Conservation (phyloP, 179 eudicot species). For the Sideroxylon spinosum region DNA sequence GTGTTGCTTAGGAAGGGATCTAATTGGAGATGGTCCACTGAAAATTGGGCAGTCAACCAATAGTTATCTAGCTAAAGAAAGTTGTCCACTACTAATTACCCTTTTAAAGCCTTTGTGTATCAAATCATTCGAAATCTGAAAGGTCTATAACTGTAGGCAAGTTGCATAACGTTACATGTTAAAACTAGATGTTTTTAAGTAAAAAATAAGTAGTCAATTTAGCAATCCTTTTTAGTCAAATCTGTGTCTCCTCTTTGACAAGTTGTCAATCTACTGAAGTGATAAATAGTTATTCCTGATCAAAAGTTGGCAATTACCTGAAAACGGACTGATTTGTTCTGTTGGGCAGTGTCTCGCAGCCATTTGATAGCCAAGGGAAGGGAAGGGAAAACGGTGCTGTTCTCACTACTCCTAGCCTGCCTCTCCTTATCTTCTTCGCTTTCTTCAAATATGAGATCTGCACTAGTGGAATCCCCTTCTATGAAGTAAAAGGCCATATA, state of each 20-base stretch:
- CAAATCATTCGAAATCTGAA: not conserved
- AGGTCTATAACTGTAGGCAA: not conserved
- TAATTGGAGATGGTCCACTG: conserved; percentile 1
- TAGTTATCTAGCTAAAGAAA: not conserved
- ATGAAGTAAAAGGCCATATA: conserved; percentile 11
- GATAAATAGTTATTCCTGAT: not conserved
- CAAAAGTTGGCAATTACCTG: conserved; percentile 46
- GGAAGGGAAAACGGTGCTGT: conserved; percentile 77
- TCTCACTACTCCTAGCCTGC: conserved; percentile 35
- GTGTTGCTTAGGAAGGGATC: not conserved
- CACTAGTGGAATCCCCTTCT: conserved; percentile 41
- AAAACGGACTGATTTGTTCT: conserved; percentile 63
- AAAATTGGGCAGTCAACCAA: not conserved
- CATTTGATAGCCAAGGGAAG: conserved; percentile 91
- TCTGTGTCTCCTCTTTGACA: not conserved
- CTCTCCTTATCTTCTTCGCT: conserved; percentile 37
- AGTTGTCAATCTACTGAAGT: not conserved
- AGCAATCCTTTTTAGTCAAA: not conserved
- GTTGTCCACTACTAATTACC: not conserved
- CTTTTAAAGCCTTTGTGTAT: not conserved
- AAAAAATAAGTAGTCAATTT: not conserved
- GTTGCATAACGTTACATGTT: not conserved
- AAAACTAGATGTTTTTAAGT: not conserved
- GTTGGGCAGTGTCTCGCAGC: conserved; percentile 63
- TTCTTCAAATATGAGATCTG: conserved; percentile 32